Percentiles rank a stretch among this genome's conserved stretches.
These are phyloP conservation scores for Cryptosporidium canis DNA, from an alignment of 169 alveolate species.

Conservation along the genomic window DNA sequence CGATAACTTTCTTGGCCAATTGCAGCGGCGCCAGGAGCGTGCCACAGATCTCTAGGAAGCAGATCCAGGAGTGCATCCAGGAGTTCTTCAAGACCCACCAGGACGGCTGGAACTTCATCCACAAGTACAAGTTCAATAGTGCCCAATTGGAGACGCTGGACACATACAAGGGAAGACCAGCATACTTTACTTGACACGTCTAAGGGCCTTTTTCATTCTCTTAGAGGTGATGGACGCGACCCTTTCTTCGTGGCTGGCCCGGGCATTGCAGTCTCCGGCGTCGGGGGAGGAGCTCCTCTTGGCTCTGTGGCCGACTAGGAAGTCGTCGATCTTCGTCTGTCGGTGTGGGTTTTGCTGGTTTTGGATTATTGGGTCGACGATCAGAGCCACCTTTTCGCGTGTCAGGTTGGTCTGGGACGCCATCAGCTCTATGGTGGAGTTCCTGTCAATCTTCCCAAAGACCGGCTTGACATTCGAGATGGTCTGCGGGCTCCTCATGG, in stretches of 20 bases:
- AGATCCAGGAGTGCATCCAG: conserved; percentile 81
- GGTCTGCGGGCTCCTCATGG: conserved; percentile 44
- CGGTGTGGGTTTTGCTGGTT: neutral
- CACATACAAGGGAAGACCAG: conserved; percentile 82
- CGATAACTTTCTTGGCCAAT: conserved; percentile 78
- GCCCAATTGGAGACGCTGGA: conserved; percentile 81
- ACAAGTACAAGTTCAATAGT: conserved; percentile 75
- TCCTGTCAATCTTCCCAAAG: conserved; percentile 43
- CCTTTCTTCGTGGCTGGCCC: neutral
- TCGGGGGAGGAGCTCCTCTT: neutral
- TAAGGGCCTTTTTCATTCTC: conserved; percentile 64
- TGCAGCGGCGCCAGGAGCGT: conserved; percentile 65
- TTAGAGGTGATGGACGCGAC: conserved; percentile 55
- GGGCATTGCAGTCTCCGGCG: neutral
- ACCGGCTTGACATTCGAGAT: neutral
- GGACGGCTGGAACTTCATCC: conserved; percentile 82
- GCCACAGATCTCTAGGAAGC: conserved; percentile 74
- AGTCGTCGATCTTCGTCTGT: conserved; percentile 33
- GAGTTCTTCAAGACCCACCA: conserved; percentile 82
- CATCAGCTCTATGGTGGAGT: neutral
- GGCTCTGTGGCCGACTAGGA: neutral
- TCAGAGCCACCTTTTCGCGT: conserved; percentile 8
- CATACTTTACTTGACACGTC: conserved; percentile 76
- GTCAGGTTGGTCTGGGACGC: neutral
- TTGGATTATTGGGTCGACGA: conserved; percentile 23